Evolutionary conservation across 2,329 filamentous ascomycete genomes (phyloP).

Genomic region (Botrytis fabae): DNA sequence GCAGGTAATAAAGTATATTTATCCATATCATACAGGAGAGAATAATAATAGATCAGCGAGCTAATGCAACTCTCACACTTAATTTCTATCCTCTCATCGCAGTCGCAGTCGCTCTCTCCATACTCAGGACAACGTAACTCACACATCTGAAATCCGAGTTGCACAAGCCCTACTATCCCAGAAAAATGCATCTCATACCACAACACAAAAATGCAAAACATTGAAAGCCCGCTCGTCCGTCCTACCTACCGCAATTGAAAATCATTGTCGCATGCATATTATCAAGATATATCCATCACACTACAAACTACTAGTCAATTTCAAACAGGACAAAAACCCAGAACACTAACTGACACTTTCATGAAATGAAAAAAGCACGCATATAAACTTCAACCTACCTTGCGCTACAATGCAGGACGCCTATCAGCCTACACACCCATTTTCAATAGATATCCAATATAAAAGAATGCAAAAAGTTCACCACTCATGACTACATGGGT

Average conservation of each 20-base stretch:
- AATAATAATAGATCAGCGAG: background rate
- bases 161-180: background rate
- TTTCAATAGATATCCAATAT: too few species aligned
- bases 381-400: background rate
- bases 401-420: background rate
- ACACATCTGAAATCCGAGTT: background rate
- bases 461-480: slow-evolving; percentile 4
- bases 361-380: background rate
- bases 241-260: background rate
- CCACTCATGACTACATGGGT: background rate
- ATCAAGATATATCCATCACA: background rate
- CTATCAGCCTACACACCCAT: background rate
- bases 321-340: background rate
- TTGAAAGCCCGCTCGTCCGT: background rate
- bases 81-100: background rate
- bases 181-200: background rate
- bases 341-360: background rate
- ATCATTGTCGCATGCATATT: background rate
- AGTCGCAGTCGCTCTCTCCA: background rate
- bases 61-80: background rate
- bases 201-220: background rate
- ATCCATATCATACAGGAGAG: background rate
- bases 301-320: background rate
- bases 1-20: background rate
- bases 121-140: background rate